These are phyloP conservation scores for Catunica adiposa DNA, from an alignment of 2,329 filamentous ascomycete genomes.

Conservation along the genomic window DNA sequence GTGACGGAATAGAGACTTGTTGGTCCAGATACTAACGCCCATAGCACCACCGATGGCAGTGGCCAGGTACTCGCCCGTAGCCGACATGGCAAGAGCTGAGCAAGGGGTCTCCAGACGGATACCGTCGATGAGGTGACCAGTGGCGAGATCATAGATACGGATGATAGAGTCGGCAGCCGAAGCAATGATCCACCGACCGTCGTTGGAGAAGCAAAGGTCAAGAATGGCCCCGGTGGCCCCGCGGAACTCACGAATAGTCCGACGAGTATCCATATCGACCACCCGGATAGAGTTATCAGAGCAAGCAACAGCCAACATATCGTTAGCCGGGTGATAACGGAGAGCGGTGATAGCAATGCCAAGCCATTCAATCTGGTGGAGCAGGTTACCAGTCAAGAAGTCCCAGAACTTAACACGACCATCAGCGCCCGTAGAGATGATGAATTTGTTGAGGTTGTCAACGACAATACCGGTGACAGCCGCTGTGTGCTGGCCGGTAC, in stretches of 20 bases:
- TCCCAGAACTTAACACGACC: constrained; percentile 98
- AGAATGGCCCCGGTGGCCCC: constrained; percentile 58
- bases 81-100: constrained; percentile 72
- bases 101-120: constrained; percentile 67
- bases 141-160: constrained; percentile 88
- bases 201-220: constrained; percentile 77
- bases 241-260: constrained; percentile 85
- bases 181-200: constrained; percentile 85
- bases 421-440: constrained; percentile 78
- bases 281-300: constrained; percentile 78
- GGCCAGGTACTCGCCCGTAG: constrained; percentile 84
- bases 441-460: constrained; percentile 70
- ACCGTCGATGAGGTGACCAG: constrained; percentile 85
- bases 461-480: constrained; percentile 74
- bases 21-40: constrained; percentile 92
- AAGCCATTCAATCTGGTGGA: constrained; percentile 72
- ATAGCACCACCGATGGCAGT: constrained; percentile 68
- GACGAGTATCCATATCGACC: constrained; percentile 78
- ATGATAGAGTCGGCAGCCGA: constrained; percentile 66
- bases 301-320: constrained; percentile 76
- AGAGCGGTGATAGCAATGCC: constrained; percentile 48
- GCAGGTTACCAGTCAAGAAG: constrained; percentile 63
- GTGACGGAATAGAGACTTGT: constrained; percentile 78
- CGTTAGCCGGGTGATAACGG: constrained; percentile 66
- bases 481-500: constrained; percentile 59